These are phyloP conservation scores for Candida sakaeoensis DNA, from an alignment of 805 yeast species.

Conservation along the genomic window DNA sequence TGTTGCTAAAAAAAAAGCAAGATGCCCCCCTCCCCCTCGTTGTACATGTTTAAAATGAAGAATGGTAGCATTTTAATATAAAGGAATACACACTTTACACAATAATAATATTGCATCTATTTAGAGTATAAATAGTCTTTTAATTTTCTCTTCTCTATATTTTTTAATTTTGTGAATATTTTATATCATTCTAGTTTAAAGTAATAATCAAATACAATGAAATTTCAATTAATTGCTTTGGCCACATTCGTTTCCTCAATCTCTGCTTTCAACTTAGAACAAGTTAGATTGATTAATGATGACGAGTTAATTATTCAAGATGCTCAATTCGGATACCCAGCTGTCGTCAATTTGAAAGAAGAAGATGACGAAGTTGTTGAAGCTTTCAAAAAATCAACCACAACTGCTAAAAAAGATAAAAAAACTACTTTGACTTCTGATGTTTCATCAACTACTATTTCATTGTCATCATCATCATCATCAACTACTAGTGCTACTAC, in stretches of 20 bases:
- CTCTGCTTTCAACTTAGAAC: constrained; percentile 10
- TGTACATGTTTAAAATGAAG: too few relatives aligned
- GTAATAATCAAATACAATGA: constrained; percentile 7
- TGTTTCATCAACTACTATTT: constrained; percentile 1
- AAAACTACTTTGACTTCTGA: constrained; percentile 3
- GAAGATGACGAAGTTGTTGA: constrained; percentile 5
- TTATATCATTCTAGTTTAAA: background rate
- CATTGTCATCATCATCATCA: background rate
- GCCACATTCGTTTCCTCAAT: constrained; percentile 8
- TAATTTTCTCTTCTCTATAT: background rate
- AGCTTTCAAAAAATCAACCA: background rate
- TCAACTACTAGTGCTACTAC: constrained; percentile 5
- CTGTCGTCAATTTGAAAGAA: constrained; percentile 8
- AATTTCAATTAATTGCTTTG: constrained; percentile 8
- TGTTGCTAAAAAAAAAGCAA: too few relatives aligned
- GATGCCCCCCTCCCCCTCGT: too few relatives aligned
- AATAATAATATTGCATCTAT: too few relatives aligned
- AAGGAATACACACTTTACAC: too few relatives aligned
- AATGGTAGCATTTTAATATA: too few relatives aligned
- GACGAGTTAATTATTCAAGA: constrained; percentile 10
- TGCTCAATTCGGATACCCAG: constrained; percentile 9
- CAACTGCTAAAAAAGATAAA: background rate
- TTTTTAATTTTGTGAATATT: background rate
- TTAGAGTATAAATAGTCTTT: background rate
- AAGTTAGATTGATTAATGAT: constrained; percentile 9